Conservation (phyloP, 2,329 filamentous ascomycete species). For the Escovopsis sp. region DNA sequence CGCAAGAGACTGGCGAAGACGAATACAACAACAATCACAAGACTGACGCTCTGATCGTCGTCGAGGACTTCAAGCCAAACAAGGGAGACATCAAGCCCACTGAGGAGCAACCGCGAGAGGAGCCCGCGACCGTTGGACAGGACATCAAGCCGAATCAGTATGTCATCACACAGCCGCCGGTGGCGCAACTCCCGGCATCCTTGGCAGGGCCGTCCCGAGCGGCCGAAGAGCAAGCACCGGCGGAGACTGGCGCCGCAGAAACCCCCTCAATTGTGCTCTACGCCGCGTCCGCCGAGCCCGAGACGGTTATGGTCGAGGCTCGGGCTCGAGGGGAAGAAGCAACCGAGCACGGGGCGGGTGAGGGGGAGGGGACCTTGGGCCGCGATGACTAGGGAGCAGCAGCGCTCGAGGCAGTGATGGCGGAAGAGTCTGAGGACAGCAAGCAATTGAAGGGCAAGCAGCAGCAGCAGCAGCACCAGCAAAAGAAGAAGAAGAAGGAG, state of each 20-base stretch:
- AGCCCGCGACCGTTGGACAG: no score
- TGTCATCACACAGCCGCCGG: neutral
- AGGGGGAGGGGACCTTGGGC: constrained; percentile 4
- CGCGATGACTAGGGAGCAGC: constrained; percentile 3
- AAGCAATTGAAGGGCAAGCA: constrained; percentile 6
- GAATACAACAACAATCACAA: neutral
- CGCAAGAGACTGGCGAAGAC: constrained; percentile 1
- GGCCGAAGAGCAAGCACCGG: neutral
- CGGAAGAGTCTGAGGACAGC: constrained; percentile 4
- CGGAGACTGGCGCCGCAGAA: neutral
- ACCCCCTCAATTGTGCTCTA: neutral
- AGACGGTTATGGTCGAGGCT: constrained; percentile 1
- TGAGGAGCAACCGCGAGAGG: no score
- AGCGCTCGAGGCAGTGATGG: constrained; percentile 9
- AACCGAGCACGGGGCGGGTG: no score
- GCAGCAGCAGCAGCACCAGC: constrained; percentile 3
- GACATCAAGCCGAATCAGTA: constrained; percentile 1
- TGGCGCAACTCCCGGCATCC: neutral
- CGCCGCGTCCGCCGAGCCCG: neutral
- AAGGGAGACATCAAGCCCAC: neutral
- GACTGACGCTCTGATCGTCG: neutral
- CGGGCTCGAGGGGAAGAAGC: constrained; percentile 1
- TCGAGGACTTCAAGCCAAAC: neutral
- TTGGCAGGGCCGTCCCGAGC: neutral
- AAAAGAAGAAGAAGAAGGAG: constrained; percentile 9